Evolutionary conservation across 1,284 basidiomycete species (phyloP).

Genomic region (Papiliotrema terrestris): DNA sequence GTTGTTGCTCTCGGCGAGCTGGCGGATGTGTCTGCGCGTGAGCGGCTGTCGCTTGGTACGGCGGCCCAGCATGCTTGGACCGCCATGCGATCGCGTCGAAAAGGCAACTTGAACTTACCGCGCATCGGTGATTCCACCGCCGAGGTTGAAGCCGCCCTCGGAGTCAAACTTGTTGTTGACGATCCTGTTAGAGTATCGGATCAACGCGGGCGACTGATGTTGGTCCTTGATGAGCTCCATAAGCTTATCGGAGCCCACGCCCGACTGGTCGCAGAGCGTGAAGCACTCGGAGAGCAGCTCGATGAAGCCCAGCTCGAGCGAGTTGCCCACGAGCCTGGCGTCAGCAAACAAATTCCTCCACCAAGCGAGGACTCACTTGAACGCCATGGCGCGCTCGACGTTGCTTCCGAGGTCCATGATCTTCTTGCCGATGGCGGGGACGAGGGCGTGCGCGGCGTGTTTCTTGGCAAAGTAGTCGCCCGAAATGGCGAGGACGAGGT

Average conservation of each 20-base stretch:
- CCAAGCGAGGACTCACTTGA: constrained; percentile 64
- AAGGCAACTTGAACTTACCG: constrained; percentile 45
- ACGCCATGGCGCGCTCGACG: constrained; percentile 60
- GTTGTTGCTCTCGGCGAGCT: constrained; percentile 58
- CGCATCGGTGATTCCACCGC: constrained; percentile 83
- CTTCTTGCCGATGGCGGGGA: constrained; percentile 76
- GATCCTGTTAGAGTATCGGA: constrained; percentile 29
- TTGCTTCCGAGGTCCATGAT: constrained; percentile 53
- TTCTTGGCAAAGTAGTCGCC: constrained; percentile 83
- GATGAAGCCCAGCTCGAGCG: constrained; percentile 52
- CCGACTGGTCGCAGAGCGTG: constrained; percentile 79
- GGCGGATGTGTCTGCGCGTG: constrained; percentile 47
- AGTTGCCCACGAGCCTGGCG: constrained; percentile 42
- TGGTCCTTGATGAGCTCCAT: constrained; percentile 59
- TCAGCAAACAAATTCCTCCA: too few species aligned
- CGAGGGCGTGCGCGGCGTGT: constrained; percentile 63
- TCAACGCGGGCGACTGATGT: constrained; percentile 34
- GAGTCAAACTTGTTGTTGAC: constrained; percentile 66
- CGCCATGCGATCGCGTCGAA: too few species aligned
- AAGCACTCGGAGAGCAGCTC: constrained; percentile 77
- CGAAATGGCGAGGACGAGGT: constrained; percentile 71
- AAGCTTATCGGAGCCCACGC: constrained; percentile 62
- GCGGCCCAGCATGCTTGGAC: neutral
- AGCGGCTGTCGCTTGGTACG: neutral
- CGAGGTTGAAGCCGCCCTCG: constrained; percentile 74